Conservation (phyloP, 495 filamentous ascomycete genomes). For the Chaetomium cochliodes region DNA sequence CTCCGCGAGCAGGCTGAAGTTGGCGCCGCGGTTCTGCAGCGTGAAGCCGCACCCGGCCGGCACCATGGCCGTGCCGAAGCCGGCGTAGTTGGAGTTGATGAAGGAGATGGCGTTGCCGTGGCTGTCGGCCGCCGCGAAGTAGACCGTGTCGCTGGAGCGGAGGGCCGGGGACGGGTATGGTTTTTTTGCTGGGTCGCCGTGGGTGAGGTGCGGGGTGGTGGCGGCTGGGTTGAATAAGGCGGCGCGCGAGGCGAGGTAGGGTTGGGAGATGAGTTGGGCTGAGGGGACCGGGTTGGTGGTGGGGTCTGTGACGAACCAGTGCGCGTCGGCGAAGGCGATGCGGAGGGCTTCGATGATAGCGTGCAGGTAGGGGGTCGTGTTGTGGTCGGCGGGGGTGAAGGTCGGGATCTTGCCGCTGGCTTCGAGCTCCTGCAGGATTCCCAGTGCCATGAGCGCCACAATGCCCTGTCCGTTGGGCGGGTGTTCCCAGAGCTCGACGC, state of each 20-base stretch:
- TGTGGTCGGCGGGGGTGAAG: conserved; percentile 70
- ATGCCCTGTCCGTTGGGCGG: conserved; percentile 98
- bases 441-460: conserved; percentile 89
- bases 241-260: conserved; percentile 45
- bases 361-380: conserved; percentile 73
- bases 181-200: conserved; percentile 55
- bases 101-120: conserved; percentile 89
- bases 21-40: conserved; percentile 88
- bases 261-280: conserved; percentile 55
- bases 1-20: conserved; percentile 63
- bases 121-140: conserved; percentile 79
- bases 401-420: conserved; percentile 64
- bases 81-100: conserved; percentile 92
- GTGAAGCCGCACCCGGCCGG: conserved; percentile 84
- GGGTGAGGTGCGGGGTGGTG: conserved; percentile 29
- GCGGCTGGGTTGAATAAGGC: conserved; percentile 38
- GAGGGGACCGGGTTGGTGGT: conserved; percentile 64
- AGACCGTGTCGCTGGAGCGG: conserved; percentile 84
- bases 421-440: conserved; percentile 84
- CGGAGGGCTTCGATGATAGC: conserved; percentile 85
- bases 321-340: conserved; percentile 87
- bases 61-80: conserved; percentile 87
- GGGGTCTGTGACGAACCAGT: conserved; percentile 88
- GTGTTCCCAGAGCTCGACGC: conserved; percentile 86
- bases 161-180: conserved; percentile 52